Percentiles rank a stretch among this genome's conserved stretches.
phyloP scores from a whole-genome alignment of 2,329 filamentous ascomycete genomes.

The Calonectria pseudoreteaudii region DNA sequence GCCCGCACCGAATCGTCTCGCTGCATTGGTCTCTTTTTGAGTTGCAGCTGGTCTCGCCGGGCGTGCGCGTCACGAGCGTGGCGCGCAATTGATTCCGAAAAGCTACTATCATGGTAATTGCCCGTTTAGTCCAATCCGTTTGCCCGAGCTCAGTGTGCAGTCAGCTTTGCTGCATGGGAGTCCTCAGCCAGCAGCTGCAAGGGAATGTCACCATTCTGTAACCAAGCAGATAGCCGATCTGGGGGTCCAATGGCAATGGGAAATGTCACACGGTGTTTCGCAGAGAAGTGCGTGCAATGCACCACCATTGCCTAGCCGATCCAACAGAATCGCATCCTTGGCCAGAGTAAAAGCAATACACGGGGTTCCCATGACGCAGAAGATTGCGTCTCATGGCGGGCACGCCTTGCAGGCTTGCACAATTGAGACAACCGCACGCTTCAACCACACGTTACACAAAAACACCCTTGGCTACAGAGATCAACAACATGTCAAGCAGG shows the following conservation, averaged over 20 bases:
- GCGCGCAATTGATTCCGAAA: constrained; percentile 2
- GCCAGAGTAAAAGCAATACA: neutral
- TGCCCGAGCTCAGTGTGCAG: neutral
- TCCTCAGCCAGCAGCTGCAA: neutral
- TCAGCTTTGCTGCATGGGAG: neutral
- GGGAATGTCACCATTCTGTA: neutral
- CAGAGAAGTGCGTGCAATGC: neutral
- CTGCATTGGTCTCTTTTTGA: neutral
- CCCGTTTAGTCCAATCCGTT: neutral
- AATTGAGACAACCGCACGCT: neutral
- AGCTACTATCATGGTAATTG: neutral
- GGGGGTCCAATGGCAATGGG: neutral
- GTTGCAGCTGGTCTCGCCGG: neutral
- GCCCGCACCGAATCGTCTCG: neutral
- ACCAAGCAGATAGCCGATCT: neutral
- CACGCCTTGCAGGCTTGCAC: neutral
- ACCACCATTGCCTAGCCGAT: no score
- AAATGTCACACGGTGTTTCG: neutral
- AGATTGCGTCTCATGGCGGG: neutral
- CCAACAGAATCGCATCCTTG: neutral
- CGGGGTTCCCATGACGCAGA: neutral
- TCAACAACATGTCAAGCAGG: neutral
- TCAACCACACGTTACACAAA: neutral
- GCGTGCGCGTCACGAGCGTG: neutral
- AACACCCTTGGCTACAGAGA: neutral